Conservation (phyloP, 192 early-diverging fungal genomes). For the Thamnidium elegans region DNA sequence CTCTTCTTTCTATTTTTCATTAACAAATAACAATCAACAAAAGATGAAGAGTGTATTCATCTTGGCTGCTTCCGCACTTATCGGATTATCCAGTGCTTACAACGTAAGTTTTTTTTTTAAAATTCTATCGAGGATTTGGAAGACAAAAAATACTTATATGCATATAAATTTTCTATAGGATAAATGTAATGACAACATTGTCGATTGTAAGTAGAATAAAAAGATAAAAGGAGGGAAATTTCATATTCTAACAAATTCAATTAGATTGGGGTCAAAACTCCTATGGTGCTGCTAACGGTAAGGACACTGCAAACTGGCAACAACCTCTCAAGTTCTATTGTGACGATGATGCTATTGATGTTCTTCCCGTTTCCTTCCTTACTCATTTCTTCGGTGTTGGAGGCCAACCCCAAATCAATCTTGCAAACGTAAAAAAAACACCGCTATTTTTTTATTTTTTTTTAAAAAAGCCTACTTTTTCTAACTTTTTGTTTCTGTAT, state of each 20-base stretch:
- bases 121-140: background rate
- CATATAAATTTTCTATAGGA: constrained; percentile 11
- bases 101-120: constrained; percentile 2
- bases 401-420: constrained; percentile 51
- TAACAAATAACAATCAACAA: background rate
- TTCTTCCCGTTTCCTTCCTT: constrained; percentile 58
- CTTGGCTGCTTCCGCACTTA: constrained; percentile 1
- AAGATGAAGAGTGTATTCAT: constrained; percentile 1
- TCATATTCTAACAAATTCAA: background rate
- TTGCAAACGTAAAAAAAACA: constrained; percentile 41
- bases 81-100: constrained; percentile 8
- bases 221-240: background rate
- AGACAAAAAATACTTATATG: background rate
- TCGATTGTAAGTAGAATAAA: constrained; percentile 28
- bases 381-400: constrained; percentile 46
- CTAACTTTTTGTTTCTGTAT: background rate
- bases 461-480: background rate
- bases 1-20: background rate
- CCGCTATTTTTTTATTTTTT: background rate
- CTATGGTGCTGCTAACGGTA: constrained; percentile 37
- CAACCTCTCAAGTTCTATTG: constrained; percentile 51
- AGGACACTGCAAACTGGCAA: constrained; percentile 30
- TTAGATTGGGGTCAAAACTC: constrained; percentile 43
- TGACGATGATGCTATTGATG: constrained; percentile 54
- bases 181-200: constrained; percentile 38